phyloP scores from a whole-genome alignment of 1,139 yeast genomes.

The Blastobotrys proliferans region DNA sequence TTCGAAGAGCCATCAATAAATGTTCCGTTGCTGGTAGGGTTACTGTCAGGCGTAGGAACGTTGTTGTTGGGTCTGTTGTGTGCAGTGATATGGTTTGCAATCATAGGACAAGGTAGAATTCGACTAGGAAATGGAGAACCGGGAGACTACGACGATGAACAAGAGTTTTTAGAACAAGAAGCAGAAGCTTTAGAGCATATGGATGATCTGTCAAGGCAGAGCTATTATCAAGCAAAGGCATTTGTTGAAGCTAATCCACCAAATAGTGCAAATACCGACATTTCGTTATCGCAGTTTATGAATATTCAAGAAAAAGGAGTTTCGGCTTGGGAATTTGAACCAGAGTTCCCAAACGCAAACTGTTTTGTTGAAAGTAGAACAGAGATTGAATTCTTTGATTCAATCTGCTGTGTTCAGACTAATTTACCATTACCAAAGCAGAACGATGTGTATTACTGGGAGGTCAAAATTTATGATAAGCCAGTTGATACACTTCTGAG shows the following conservation, averaged over 20 bases:
- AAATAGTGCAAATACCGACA: slow-evolving; percentile 38
- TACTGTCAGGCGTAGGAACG: slow-evolving; percentile 37
- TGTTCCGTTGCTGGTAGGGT: slow-evolving; percentile 35
- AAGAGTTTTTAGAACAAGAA: slow-evolving; percentile 61
- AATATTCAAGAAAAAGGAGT: slow-evolving; percentile 89
- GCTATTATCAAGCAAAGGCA: slow-evolving; percentile 55
- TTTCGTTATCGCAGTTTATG: slow-evolving; percentile 44
- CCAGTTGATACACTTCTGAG: slow-evolving; percentile 53
- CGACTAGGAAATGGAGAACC: slow-evolving; percentile 44
- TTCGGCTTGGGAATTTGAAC: slow-evolving; percentile 86
- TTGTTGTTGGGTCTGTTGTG: slow-evolving; percentile 32
- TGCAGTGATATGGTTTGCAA: slow-evolving; percentile 34
- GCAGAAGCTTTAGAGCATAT: slow-evolving; percentile 64
- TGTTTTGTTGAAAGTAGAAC: slow-evolving; percentile 65
- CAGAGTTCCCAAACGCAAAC: slow-evolving; percentile 54
- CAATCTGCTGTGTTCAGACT: slow-evolving; percentile 72
- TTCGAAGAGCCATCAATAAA: slow-evolving; percentile 22
- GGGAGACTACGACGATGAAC: slow-evolving; percentile 61
- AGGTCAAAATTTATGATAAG: slow-evolving; percentile 68
- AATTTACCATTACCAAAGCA: slow-evolving; percentile 82
- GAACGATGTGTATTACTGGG: slow-evolving; percentile 89
- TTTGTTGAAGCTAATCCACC: slow-evolving; percentile 46
- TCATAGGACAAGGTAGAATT: slow-evolving; percentile 35
- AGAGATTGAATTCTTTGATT: slow-evolving; percentile 69
- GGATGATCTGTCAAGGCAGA: slow-evolving; percentile 45